Evolutionary conservation across 306 rosid species (phyloP).

Genomic region (Rosa persica): DNA sequence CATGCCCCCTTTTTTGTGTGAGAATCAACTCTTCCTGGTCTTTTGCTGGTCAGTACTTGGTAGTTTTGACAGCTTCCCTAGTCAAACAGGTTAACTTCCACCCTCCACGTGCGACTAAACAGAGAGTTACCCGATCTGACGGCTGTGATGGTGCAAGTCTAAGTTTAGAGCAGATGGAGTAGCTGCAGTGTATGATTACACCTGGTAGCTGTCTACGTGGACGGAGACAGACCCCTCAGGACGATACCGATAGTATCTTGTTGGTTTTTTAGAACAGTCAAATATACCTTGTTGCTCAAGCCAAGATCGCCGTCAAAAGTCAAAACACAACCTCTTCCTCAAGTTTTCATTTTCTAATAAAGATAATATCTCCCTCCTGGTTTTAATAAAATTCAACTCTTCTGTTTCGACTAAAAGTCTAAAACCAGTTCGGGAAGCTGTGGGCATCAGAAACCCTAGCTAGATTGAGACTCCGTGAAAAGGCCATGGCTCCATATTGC

Average conservation of each 20-base stretch:
- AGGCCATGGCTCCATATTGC: too few relatives aligned
- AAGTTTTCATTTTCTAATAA: neutral
- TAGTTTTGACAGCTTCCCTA: neutral
- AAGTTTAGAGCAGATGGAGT: neutral
- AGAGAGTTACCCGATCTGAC: neutral
- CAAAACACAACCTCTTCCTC: neutral
- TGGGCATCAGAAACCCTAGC: too few relatives aligned
- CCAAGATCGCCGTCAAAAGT: neutral
- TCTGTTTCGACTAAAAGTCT: neutral
- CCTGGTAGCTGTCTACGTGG: neutral
- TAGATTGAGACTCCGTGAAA: too few relatives aligned
- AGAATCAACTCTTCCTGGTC: too few relatives aligned
- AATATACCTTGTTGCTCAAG: conserved; percentile 1
- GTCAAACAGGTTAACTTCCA: neutral
- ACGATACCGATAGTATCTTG: neutral
- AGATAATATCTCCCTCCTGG: neutral
- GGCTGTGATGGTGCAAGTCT: neutral
- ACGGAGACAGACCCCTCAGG: neutral
- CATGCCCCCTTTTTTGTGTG: too few relatives aligned
- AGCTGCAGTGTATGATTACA: neutral
- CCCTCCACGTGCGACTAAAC: neutral
- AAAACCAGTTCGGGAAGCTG: neutral
- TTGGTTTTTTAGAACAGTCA: neutral
- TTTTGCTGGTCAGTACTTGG: neutral
- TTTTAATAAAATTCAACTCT: neutral